Base-by-base conservation (phyloP, 441 rosid genomes). In the Kokia cookei region DNA sequence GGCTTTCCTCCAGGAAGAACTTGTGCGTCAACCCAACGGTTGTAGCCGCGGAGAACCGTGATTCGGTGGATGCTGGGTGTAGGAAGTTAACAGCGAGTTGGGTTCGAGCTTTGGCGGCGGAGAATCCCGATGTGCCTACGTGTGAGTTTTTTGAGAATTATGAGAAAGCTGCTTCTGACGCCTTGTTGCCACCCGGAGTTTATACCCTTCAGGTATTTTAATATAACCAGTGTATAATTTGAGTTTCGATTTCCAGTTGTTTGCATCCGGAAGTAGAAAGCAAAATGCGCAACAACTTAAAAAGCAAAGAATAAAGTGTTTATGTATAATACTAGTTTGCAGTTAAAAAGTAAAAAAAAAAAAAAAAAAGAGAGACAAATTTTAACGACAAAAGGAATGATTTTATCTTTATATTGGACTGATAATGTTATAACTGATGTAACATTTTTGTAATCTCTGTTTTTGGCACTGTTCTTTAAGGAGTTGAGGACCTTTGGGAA, bases 31-130 rank as follows among this genome's bases (percentile, higher is more conserved):
- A 95, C 72, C 82, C 94, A 4, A 79, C 66, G 79, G 99, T 93
- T 65, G 73, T 89, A 80, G 89, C 91, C 0, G 86, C 93, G 9
- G 96, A 88, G 84, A 95, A 91, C 83, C 91, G 99, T 9, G 98
- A 95, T 74, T 95, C 99, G 0, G 99, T 95, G 0, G 99, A 95
- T 76, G 99, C 98, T 0, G 98, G 85, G 0, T 95, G 99, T 81
- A 78, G 97, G 86, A 93, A 93, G 83, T 76, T 88, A 75, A 95
- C 97, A 1, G 99, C 98, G 29, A 91, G 91, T 77, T 95, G 98
- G 97, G 89, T 95, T 75, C 84, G 98, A 78, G 87, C 86, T 17
- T 19, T 86, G 85, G 89, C 98, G 9, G 90, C 86, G 1, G 91
- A 86, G 84, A 91, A 90, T 75, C 93, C 91, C 0, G 80, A 81